A percentile compares a stretch with the other conserved stretches of the same genome.
Conservation (phyloP, 2,329 filamentous ascomycete genomes). For the Colletotrichum orbiculare region DNA sequence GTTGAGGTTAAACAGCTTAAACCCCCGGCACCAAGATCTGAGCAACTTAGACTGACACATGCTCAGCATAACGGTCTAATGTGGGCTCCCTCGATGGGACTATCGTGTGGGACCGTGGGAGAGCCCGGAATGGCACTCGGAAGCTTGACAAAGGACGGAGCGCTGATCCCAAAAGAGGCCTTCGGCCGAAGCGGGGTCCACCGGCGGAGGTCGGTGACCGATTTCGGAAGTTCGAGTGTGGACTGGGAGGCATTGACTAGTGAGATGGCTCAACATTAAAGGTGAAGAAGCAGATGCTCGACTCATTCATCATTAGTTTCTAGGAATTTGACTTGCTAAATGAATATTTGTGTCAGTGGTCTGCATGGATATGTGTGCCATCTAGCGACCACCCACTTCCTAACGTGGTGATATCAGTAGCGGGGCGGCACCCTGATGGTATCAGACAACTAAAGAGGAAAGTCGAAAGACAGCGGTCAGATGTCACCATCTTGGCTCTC, state of each 20-base stretch:
- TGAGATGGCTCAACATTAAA: not conserved
- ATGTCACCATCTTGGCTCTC: constrained; percentile 35
- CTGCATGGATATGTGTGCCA: too few relatives aligned
- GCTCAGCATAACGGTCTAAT: constrained; percentile 16
- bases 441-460: constrained; percentile 2
- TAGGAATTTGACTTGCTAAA: constrained; percentile 18
- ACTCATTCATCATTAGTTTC: constrained; percentile 20
- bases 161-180: constrained; percentile 27
- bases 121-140: constrained; percentile 25
- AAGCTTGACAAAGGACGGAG: constrained; percentile 6
- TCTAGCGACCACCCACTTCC: not conserved
- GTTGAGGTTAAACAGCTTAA: not conserved
- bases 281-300: constrained; percentile 5
- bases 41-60: constrained; percentile 17
- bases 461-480: constrained; percentile 21
- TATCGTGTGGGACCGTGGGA: constrained; percentile 25
- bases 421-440: constrained; percentile 16
- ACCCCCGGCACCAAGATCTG: constrained; percentile 1
- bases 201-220: constrained; percentile 21
- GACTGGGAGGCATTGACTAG: not conserved
- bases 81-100: constrained; percentile 33
- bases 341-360: not conserved
- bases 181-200: constrained; percentile 21
- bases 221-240: constrained; percentile 18
- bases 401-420: constrained; percentile 6